Evolutionary conservation across 73 alveolate genomes (phyloP), one percentile per base, ranked within the genome.

Genomic region (Paramecium sexaurelia): DNA sequence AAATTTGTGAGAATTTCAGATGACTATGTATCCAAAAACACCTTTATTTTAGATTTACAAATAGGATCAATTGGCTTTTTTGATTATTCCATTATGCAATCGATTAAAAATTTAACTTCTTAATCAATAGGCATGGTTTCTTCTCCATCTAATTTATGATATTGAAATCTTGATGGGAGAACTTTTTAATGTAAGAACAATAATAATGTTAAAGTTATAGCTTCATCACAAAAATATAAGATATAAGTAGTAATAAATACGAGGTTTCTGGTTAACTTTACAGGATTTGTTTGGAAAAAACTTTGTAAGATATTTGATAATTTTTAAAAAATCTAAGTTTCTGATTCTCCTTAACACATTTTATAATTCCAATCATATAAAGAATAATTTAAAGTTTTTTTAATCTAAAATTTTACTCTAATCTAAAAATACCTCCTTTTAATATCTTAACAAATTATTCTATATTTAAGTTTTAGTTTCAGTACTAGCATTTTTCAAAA

Each of bases 171-270:
- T 0, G 68, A 41, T 13, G 90, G 90, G 0, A 78, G 15, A 2
- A 78, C 71, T 43, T 78, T 29, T 43, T 37, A 7, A 45, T 78
- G 90, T 33, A 78, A 43, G 41, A 29, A 78, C 45, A 19, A 24
- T 9, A 78, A 40, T 24, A 78, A 11, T 2, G 22, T 9, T 43
- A 78, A 33, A 7, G 35, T 10, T 4, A 45, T 78, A 6, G 90
- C 90, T 26, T 78, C 90, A 78, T 78, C 71, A 45, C 90, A 78
- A 78, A 78, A 78, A 78, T 78, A 78, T 11, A 78, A 61, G 7
- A 78, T 39, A 26, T 29, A 78, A 4, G 55, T 29, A 37, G 90
- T 33, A 17, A 78, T 78, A 22, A 78, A 41, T 8, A 78, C 90
- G 0, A 78, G 17, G 19, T 39, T 45, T 78, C 36, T 41, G 22